phyloP scores from a whole-genome alignment of 2,329 filamentous ascomycete genomes.

The Cladosporium sp. region DNA sequence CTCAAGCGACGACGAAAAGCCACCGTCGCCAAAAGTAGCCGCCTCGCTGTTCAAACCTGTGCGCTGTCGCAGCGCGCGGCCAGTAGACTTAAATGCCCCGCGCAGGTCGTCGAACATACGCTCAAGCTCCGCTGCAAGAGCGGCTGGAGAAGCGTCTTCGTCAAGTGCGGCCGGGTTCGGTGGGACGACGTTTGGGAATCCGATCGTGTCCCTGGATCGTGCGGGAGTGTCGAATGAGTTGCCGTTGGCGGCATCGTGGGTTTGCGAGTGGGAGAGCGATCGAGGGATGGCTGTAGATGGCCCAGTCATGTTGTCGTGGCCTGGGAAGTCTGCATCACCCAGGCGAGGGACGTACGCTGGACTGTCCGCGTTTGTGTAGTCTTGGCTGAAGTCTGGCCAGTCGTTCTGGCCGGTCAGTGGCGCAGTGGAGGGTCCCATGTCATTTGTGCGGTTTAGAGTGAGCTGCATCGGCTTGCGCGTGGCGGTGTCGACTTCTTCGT shows the following conservation, averaged over 20 bases:
- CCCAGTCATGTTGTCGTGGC: slow-evolving; percentile 16
- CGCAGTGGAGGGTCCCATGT: neutral
- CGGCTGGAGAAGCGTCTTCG: slow-evolving; percentile 26
- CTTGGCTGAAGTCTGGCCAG: slow-evolving; percentile 19
- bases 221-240: slow-evolving; percentile 11
- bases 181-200: slow-evolving; percentile 26
- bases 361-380: slow-evolving; percentile 17
- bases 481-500: slow-evolving; percentile 14
- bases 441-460: neutral
- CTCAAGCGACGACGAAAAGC: neutral
- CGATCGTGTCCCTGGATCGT: slow-evolving; percentile 18
- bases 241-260: neutral
- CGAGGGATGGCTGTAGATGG: slow-evolving; percentile 12
- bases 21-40: slow-evolving; percentile 13
- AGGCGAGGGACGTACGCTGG: slow-evolving; percentile 15
- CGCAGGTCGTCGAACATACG: slow-evolving; percentile 26
- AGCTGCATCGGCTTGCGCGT: slow-evolving; percentile 5
- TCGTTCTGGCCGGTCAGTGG: slow-evolving; percentile 12
- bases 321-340: slow-evolving; percentile 15
- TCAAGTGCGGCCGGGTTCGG: slow-evolving; percentile 28
- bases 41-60: slow-evolving; percentile 6
- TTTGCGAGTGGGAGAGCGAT: slow-evolving; percentile 9
- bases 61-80: slow-evolving; percentile 7
- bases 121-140: slow-evolving; percentile 28
- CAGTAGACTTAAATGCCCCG: slow-evolving; percentile 13